Base-by-base conservation (phyloP, 164 flowering plant species). In the Macadamia tetraphylla region DNA sequence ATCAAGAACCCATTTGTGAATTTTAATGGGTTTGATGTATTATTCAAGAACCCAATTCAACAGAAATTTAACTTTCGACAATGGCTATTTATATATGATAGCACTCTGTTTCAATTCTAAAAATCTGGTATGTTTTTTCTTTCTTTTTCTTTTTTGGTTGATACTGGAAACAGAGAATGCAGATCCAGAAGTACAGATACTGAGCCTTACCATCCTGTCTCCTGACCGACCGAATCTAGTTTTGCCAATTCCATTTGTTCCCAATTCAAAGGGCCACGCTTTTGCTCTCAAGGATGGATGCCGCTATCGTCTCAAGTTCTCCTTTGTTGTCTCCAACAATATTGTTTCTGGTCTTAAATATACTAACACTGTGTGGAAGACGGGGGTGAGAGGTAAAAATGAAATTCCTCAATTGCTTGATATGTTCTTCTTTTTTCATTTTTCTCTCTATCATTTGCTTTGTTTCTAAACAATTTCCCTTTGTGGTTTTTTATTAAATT, bases 261-360 rank as follows among this genome's bases (percentile, higher is more conserved):
- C 72, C 12, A 75, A 78, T 48, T 48, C 81, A 11, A 80, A 80
- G 58, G 74, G 74, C 58, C 64, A 58, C 29, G 77, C 81, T 13
- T 85, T 85, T 62, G 46, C 71, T 12, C 79, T 85, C 63, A 85
- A 85, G 61, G 86, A 85, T 68, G 88, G 88, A 48, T 70, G 78
- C 61, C 77, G 52, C 0, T 85, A 81, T 73, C 79, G 74, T n/a
- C 74, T 83, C 53, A 78, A 72, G 59, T 81, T 85, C 78, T 65
- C 81, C 23, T 83, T 85, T 71, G 12, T 15, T 3, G 88, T 85
- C 78, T 73, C 74, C 52, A 68, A 78, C 64, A 85, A 83, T 79
- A 77, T 81, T 53, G 88, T 85, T 1, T 76, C 85, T 9, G 88
- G 88, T 13, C 83, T 85, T 58, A 81, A 75, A 55, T 85, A 85